A percentile compares a stretch with the other conserved stretches of the same genome.
Evolutionary conservation across 2,329 filamentous ascomycete species (phyloP).

Genomic region (Monilinia vaccinii-corymbosi): DNA sequence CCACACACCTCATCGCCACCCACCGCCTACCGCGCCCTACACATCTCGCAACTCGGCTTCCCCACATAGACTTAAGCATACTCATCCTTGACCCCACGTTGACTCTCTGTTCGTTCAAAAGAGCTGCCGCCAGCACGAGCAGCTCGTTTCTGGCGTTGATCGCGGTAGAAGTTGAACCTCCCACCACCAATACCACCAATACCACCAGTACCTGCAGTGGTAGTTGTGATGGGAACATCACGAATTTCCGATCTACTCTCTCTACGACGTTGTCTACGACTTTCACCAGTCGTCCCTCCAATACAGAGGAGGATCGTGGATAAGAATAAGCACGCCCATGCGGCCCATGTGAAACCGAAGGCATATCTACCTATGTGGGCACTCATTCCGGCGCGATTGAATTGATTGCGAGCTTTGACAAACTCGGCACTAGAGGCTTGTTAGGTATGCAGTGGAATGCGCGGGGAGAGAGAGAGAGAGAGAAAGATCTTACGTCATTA

Average conservation of each 20-base stretch:
- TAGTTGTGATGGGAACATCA: not conserved
- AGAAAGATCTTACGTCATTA: constrained; percentile 60
- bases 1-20: not conserved
- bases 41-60: not conserved
- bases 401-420: constrained; percentile 59
- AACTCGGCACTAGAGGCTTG: constrained; percentile 43
- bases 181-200: not conserved
- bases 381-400: constrained; percentile 44
- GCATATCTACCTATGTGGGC: constrained; percentile 58
- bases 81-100: constrained; percentile 7
- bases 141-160: not conserved
- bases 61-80: not conserved
- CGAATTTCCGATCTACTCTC: not conserved
- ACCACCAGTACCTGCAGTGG: not conserved
- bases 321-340: constrained; percentile 57
- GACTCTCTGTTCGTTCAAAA: not conserved
- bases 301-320: constrained; percentile 59
- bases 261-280: not conserved
- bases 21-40: not conserved
- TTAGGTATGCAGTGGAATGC: not conserved
- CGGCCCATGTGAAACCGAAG: constrained; percentile 70
- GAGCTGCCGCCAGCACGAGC: not conserved
- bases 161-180: constrained; percentile 1
- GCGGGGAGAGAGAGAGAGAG: constrained; percentile 1
- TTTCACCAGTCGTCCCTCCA: constrained; percentile 34